Base-by-base conservation (phyloP, 2,329 filamentous ascomycete genomes). In the Ambrosiella cleistominuta region DNA sequence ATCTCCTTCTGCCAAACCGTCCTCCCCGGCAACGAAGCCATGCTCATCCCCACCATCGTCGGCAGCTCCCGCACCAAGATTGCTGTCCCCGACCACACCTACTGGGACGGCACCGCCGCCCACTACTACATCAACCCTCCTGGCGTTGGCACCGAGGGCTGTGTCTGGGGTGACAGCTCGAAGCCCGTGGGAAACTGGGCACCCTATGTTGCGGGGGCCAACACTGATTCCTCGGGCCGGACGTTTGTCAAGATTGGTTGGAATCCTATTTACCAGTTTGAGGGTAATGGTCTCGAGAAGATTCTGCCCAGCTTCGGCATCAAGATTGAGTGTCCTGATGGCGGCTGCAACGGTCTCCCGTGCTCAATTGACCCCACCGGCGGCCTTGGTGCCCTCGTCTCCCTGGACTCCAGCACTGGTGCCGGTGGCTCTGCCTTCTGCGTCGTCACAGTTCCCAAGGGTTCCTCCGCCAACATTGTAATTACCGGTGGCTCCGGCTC, bases 101-200 rank as follows among this genome's bases (percentile, higher is more conserved):
- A 90, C 69, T 90, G 85, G 86, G 79, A 75, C 63, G 69, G 71
- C 50, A 89, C 86, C 11, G 79, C 85, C 60, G 83, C 86, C 60
- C 86, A 91, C 80, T 89, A 78, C 70, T 90, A 90, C 66, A 79
- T 90, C 71, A 90, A 90, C 70, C 77, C 83, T 37, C 86, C 86
- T 39, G 86, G 86, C 61, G 73, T 80, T 51, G 71, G 76, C 5
- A 71, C 72, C 4, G 75, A 81, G 54, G 85, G 78, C 55, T 91
- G 86, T 67, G 69, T 83, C 59, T 90, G 86, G 86, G 85, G 86
- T 60, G 77, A 77, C 50, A 73, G 73, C 7, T 71, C 72, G 45
- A 74, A 81, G 62, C 75, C 83, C 1, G 69, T 81, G 63, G 86
- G 86, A 54, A 90, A 90, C 72, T 90, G 86, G 86, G 74, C 78